Evolutionary conservation across 106 monocot species (phyloP).

Genomic region (Allium cepa): DNA sequence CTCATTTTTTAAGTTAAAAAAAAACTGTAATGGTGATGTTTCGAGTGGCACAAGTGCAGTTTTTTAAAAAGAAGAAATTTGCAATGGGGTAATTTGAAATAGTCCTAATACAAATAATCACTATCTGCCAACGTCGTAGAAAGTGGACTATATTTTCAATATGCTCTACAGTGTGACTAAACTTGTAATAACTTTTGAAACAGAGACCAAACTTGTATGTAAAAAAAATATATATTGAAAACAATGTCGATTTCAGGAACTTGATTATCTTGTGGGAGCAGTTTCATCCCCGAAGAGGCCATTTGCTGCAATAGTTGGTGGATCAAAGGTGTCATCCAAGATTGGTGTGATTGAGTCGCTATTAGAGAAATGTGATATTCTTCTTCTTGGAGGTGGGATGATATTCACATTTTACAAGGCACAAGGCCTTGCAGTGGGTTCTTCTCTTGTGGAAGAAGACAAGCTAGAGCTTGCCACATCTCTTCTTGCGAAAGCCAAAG

Average conservation of each 20-base stretch:
- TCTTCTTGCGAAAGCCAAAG: conserved; percentile 21
- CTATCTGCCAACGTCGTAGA: no score
- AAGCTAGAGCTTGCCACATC: conserved; percentile 17
- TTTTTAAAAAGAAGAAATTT: no score
- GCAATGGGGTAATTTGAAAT: no score
- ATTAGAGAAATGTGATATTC: conserved; percentile 17
- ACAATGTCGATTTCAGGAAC: conserved; percentile 12
- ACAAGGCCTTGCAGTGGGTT: conserved; percentile 14
- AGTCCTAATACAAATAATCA: no score
- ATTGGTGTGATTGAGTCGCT: conserved; percentile 24
- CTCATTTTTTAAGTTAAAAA: background rate
- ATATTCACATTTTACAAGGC: conserved; percentile 26
- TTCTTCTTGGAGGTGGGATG: conserved; percentile 27
- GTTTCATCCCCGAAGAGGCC: conserved; percentile 18
- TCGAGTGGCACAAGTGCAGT: no score
- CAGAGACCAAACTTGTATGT: background rate
- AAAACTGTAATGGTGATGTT: background rate
- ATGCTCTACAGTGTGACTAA: background rate
- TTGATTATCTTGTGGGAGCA: conserved; percentile 24
- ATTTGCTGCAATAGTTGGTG: conserved; percentile 25
- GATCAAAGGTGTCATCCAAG: conserved; percentile 21
- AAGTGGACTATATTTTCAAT: background rate
- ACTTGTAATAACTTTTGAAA: background rate
- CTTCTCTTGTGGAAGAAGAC: conserved; percentile 23
- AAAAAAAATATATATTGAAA: background rate